Conservation (phyloP, 2,329 filamentous ascomycete species). For the Exophiala sp. region DNA sequence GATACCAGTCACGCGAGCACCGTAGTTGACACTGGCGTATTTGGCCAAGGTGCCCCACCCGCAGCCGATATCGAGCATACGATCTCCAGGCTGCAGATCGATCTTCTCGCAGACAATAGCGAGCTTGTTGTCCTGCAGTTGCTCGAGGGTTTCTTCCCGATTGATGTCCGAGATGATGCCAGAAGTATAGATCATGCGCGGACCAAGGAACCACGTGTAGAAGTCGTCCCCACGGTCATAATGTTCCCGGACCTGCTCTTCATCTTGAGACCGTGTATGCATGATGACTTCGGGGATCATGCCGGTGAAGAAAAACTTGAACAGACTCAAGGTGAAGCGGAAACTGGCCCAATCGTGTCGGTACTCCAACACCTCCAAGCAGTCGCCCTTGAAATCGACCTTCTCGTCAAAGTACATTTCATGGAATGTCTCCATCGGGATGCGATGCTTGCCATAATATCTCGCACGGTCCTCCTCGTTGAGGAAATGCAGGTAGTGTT, state of each 20-base stretch:
- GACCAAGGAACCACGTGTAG: conserved; percentile 96
- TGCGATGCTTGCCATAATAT: conserved; percentile 47
- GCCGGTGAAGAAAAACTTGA: conserved; percentile 80
- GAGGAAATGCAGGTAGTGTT: conserved; percentile 65
- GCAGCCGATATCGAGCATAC: conserved; percentile 88
- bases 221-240: conserved; percentile 98
- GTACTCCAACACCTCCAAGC: conserved; percentile 83
- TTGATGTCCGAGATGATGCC: conserved; percentile 85
- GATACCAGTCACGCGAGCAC: conserved; percentile 76
- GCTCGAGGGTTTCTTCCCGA: conserved; percentile 82
- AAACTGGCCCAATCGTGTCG: conserved; percentile 97
- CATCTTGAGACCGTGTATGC: conserved; percentile 87
- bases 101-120: conserved; percentile 95
- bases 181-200: conserved; percentile 97
- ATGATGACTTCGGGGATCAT: conserved; percentile 88
- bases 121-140: conserved; percentile 97
- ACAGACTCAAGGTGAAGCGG: conserved; percentile 76
- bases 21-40: conserved; percentile 89
- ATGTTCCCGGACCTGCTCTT: conserved; percentile 88
- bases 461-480: conserved; percentile 42
- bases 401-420: conserved; percentile 97
- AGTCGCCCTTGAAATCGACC: conserved; percentile 92
- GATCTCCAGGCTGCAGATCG: conserved; percentile 70
- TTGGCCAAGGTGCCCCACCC: conserved; percentile 96
- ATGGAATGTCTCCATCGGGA: conserved; percentile 84